phyloP scores from a whole-genome alignment of 352 stramenopile genomes.

The Phytophthora hibernalis region DNA sequence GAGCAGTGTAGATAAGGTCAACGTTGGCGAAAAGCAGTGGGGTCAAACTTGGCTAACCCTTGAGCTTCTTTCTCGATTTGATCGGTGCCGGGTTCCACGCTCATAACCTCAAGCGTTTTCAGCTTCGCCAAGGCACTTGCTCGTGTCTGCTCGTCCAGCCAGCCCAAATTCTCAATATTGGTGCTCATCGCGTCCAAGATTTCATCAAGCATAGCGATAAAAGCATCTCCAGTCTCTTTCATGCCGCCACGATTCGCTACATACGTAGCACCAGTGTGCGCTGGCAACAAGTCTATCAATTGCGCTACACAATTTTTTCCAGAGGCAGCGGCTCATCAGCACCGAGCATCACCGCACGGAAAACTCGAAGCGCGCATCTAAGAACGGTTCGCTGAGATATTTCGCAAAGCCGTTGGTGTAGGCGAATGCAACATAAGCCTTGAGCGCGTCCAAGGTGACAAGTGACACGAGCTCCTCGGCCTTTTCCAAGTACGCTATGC shows the following conservation, averaged over 20 bases:
- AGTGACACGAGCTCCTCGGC: constrained; percentile 45
- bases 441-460: constrained; percentile 49
- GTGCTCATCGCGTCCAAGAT: constrained; percentile 81
- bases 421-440: constrained; percentile 56
- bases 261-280: constrained; percentile 80
- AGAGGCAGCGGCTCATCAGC: constrained; percentile 62
- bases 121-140: constrained; percentile 87
- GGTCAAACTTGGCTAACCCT: constrained; percentile 39
- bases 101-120: constrained; percentile 30
- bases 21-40: constrained; percentile 60
- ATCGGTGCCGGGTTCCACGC: constrained; percentile 35
- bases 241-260: constrained; percentile 79
- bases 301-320: constrained; percentile 51
- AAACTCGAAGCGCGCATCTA: constrained; percentile 91
- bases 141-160: constrained; percentile 88
- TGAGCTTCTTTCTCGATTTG: constrained; percentile 48
- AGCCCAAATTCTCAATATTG: constrained; percentile 86
- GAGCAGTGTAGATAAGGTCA: constrained; percentile 38
- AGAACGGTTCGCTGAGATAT: constrained; percentile 65
- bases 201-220: constrained; percentile 81
- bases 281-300: constrained; percentile 43
- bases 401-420: constrained; percentile 44
- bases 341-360: constrained; percentile 69
- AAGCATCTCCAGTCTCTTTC: constrained; percentile 59
- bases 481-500: constrained; percentile 56